These are phyloP conservation scores for Fulvia fulva DNA, from an alignment of 2,329 filamentous ascomycete genomes.

Conservation along the genomic window DNA sequence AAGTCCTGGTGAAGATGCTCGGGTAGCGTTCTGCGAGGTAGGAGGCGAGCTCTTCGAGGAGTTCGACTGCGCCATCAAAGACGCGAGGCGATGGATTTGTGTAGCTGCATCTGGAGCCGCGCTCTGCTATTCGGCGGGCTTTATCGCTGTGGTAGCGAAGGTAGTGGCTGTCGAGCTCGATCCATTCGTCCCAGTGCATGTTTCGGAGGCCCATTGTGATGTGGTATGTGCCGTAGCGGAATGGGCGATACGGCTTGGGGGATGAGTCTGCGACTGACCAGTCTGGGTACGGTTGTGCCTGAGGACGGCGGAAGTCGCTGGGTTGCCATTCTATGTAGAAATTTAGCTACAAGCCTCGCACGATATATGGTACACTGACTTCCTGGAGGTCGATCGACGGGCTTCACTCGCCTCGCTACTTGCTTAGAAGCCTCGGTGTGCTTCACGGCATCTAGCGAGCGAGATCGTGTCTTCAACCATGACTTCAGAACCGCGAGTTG, in stretches of 20 bases:
- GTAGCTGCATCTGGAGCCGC: constrained; percentile 62
- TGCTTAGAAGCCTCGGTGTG: constrained; percentile 25
- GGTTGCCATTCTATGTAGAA: constrained; percentile 52
- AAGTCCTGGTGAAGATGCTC: constrained; percentile 60
- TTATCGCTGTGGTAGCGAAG: constrained; percentile 70
- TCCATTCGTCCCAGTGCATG: constrained; percentile 70
- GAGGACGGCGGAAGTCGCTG: constrained; percentile 56
- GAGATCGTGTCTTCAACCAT: constrained; percentile 12
- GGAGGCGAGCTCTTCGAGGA: constrained; percentile 66
- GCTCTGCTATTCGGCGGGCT: constrained; percentile 60
- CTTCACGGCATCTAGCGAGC: constrained; percentile 47
- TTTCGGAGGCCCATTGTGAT: constrained; percentile 73
- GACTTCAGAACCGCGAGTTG: background rate
- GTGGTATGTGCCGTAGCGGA: constrained; percentile 72
- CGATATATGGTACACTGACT: constrained; percentile 35
- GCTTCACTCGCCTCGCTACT: constrained; percentile 29
- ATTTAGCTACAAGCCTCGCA: constrained; percentile 8
- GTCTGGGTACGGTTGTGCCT: constrained; percentile 58
- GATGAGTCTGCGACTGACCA: constrained; percentile 68
- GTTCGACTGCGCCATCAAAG: constrained; percentile 67
- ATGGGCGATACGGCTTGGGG: constrained; percentile 73
- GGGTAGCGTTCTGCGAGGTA: constrained; percentile 77
- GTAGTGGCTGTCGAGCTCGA: constrained; percentile 79
- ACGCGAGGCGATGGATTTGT: constrained; percentile 57
- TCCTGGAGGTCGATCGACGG: constrained; percentile 42